Evolutionary conservation across 768 basidiomycete species (phyloP).

Genomic region (Leccinum obscurum): DNA sequence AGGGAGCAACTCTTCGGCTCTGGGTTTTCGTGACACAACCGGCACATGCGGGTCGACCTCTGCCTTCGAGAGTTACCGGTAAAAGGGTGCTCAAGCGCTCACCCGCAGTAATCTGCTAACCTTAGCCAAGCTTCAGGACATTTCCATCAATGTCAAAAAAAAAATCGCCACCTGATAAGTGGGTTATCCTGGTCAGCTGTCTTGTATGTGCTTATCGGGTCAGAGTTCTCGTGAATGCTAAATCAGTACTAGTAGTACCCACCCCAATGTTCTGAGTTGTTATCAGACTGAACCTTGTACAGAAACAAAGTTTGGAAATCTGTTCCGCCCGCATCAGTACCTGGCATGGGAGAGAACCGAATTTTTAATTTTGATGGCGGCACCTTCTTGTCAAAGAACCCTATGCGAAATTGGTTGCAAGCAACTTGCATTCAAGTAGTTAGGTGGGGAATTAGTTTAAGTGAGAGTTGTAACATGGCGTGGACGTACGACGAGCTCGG

Average conservation of each 20-base stretch:
- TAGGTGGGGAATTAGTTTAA: background rate
- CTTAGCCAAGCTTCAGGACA: slow-evolving; percentile 2
- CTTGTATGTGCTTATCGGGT: slow-evolving; percentile 23
- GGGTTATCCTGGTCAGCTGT: slow-evolving; percentile 28
- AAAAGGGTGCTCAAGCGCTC: slow-evolving; percentile 6
- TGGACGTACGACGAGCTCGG: background rate
- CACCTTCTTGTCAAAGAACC: background rate
- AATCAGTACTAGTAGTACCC: slow-evolving; percentile 3
- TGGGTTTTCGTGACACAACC: background rate
- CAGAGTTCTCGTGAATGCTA: slow-evolving; percentile 15
- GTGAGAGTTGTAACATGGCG: slow-evolving; percentile 2
- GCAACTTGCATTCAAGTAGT: slow-evolving; percentile 6
- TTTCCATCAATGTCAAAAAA: slow-evolving; percentile 7
- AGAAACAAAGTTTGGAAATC: slow-evolving; percentile 12
- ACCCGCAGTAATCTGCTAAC: slow-evolving; percentile 15
- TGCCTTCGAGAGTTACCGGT: slow-evolving; percentile 1
- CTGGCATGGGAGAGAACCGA: slow-evolving; percentile 10
- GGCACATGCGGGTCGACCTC: background rate
- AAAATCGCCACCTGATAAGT: slow-evolving; percentile 16
- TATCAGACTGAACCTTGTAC: slow-evolving; percentile 22
- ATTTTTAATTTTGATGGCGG: slow-evolving; percentile 16
- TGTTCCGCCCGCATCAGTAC: slow-evolving; percentile 15
- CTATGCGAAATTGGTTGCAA: slow-evolving; percentile 3
- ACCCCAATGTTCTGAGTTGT: slow-evolving; percentile 9
- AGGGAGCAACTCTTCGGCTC: background rate